These are phyloP conservation scores for Saturnispora saitoi DNA, from an alignment of 805 yeast species.

Conservation along the genomic window DNA sequence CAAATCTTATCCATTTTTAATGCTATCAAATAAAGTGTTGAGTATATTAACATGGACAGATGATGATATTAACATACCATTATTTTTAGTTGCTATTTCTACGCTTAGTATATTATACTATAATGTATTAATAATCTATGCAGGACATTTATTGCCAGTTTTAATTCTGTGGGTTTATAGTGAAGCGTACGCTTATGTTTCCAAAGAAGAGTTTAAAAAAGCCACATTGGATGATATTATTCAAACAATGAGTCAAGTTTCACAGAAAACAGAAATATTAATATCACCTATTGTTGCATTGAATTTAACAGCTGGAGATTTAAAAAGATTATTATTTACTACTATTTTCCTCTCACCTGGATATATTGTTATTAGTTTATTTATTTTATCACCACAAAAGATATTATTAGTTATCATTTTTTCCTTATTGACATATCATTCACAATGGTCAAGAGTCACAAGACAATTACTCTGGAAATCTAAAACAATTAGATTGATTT, in stretches of 20 bases:
- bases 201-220: conserved; percentile 48
- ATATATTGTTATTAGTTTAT: conserved; percentile 60
- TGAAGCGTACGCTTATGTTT: conserved; percentile 46
- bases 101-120: conserved; percentile 62
- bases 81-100: conserved; percentile 40
- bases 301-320: conserved; percentile 68
- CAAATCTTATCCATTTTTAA: conserved; percentile 75
- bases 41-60: conserved; percentile 86
- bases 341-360: conserved; percentile 81
- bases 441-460: conserved; percentile 75
- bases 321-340: conserved; percentile 72
- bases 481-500: conserved; percentile 54
- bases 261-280: conserved; percentile 67
- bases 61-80: conserved; percentile 62
- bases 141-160: conserved; percentile 72
- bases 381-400: conserved; percentile 63
- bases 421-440: conserved; percentile 72
- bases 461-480: conserved; percentile 83
- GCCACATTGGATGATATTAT: conserved; percentile 87
- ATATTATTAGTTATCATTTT: conserved; percentile 51
- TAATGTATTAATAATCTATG: conserved; percentile 67
- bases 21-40: conserved; percentile 59
- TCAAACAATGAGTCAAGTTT: conserved; percentile 63
- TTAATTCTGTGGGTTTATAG: conserved; percentile 53
- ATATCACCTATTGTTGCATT: conserved; percentile 71